Evolutionary conservation across 108 stramenopile species (phyloP), one percentile per base, ranked within the genome.

Genomic region (Pseudonitzschia multistriata): DNA sequence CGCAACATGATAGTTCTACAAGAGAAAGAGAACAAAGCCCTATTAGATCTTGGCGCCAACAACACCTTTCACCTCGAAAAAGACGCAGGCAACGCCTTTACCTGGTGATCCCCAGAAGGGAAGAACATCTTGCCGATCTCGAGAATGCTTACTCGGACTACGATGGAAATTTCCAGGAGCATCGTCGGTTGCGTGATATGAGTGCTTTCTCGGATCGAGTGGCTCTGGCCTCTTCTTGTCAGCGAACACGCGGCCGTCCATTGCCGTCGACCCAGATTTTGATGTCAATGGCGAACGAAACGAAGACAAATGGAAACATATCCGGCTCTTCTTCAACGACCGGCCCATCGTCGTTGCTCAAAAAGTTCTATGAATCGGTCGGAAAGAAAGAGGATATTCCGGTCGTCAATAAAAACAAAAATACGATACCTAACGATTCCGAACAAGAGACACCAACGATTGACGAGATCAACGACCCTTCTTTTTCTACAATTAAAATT

Each of bases 401-500:
- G 36, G 56, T 36, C 14, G 50, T 24, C 22, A 24, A 52, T 24
- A 52, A n/a, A 19, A 52, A 24, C 8, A 25, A 22, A 1, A 8
- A 52, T 25, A 25, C 22, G 15, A 17, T 1, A 3, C 13, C 42
- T 1, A 17, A 13, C 8, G 42, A 45, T 45, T 45, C 42, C 17
- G 15, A 4, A 17, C 13, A 45, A 45, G 7, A 45, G 42, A 45
- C 42, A 31, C 22, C 29, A 21, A 27, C 29, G 19, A 47, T 10
- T 10, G 61, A 67, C n/a, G 59, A 68, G 30, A 75, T 78, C 25
- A 67, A 78, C 40, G 67, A 78, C 63, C 70, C 77, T 21, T 50
- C 45, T 30, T 68, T 66, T 35, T 72, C 77, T 0, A 72, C 71
- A 15, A 17, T 78, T 29, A 72, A 59, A 14, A 11, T 49, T 2